Evolutionary conservation across 768 basidiomycete genomes (phyloP).

Genomic region (Lactarius quietus): DNA sequence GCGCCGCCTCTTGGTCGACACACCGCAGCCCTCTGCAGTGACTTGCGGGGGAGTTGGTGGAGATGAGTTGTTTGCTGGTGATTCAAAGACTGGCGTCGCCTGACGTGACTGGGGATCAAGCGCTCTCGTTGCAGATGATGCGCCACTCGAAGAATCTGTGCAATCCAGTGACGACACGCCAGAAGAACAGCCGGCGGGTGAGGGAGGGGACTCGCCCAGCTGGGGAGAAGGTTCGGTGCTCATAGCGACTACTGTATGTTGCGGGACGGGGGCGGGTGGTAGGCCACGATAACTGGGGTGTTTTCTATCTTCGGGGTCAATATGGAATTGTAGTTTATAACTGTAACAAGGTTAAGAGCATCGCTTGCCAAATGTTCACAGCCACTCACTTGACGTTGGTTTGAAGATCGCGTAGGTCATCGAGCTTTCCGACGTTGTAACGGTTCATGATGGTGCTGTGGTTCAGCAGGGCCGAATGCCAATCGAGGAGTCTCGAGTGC

Average conservation of each 20-base stretch:
- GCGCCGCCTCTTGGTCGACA: neutral
- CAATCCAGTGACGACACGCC: neutral
- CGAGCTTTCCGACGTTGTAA: conserved; percentile 22
- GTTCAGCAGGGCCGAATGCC: conserved; percentile 16
- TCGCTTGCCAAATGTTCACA: neutral
- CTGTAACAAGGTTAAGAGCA: conserved; percentile 2
- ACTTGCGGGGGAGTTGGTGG: neutral
- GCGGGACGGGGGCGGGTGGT: too few relatives aligned
- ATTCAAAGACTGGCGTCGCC: neutral
- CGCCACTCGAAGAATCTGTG: neutral
- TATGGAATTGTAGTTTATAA: conserved; percentile 8
- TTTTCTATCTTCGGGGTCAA: conserved; percentile 2
- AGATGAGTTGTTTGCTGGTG: neutral
- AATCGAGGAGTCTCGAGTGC: conserved; percentile 15
- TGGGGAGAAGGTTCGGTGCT: neutral
- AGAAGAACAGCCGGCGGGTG: neutral
- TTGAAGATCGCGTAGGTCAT: conserved; percentile 19
- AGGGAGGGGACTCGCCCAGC: neutral
- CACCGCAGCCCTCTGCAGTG: neutral
- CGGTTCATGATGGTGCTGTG: conserved; percentile 15
- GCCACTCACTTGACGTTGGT: conserved; percentile 12
- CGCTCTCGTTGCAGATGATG: neutral
- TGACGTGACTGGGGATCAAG: neutral
- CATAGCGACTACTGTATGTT: neutral
- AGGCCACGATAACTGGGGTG: neutral